These are phyloP conservation scores for Wickerhamia fluorescens DNA, from an alignment of 805 yeast species.

Conservation along the genomic window DNA sequence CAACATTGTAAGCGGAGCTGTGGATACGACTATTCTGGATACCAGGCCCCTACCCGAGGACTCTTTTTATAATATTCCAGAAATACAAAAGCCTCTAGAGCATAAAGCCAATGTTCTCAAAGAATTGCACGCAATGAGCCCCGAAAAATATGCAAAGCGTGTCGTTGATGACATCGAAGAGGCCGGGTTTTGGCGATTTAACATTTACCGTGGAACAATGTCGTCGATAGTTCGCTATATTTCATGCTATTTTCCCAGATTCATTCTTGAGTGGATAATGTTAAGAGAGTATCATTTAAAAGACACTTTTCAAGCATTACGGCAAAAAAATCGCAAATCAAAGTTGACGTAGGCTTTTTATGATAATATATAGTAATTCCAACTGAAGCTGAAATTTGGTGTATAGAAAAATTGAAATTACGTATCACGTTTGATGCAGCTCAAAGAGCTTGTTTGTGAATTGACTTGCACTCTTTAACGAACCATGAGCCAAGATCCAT, in stretches of 20 bases:
- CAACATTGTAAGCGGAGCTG: conserved; percentile 72
- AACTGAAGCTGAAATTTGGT: no score
- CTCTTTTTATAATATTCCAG: conserved; percentile 48
- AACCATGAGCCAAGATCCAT: no score
- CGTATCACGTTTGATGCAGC: no score
- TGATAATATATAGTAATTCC: no score
- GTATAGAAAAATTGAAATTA: no score
- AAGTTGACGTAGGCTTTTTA: conserved; percentile 3
- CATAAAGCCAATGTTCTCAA: conserved; percentile 54
- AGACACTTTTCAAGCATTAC: conserved; percentile 17
- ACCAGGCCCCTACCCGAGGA: conserved; percentile 49
- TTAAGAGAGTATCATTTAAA: conserved; percentile 27
- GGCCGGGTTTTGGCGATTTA: conserved; percentile 33
- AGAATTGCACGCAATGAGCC: conserved; percentile 50
- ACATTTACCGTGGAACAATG: conserved; percentile 50
- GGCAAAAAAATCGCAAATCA: conserved; percentile 13
- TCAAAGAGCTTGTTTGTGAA: no score
- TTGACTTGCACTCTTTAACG: no score
- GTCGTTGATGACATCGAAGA: conserved; percentile 46
- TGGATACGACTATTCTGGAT: conserved; percentile 63
- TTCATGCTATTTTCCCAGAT: conserved; percentile 36
- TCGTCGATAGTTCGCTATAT: conserved; percentile 24
- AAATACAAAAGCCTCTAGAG: conserved; percentile 41
- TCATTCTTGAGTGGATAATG: conserved; percentile 36
- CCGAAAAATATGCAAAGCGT: conserved; percentile 49